phyloP scores from a whole-genome alignment of 345 rosid genomes.

The Camelina neglecta region DNA sequence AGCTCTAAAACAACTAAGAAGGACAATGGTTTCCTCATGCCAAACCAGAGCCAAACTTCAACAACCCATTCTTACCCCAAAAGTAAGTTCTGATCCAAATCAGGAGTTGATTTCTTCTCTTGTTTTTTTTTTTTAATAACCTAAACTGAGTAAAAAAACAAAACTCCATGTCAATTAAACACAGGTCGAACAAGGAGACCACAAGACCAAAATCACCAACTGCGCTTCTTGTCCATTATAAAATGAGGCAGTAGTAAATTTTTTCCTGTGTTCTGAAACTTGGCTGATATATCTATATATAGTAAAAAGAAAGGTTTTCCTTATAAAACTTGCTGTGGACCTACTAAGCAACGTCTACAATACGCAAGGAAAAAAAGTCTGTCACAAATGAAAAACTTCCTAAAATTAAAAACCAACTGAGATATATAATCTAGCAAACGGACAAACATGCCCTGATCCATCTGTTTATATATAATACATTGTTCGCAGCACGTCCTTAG shows the following conservation, averaged over 20 bases:
- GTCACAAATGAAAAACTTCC: conserved; percentile 18
- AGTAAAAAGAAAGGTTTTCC: neutral
- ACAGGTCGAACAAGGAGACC: conserved; percentile 62
- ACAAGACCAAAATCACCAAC: conserved; percentile 69
- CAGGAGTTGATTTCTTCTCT: neutral
- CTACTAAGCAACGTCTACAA: conserved; percentile 32
- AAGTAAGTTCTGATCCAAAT: conserved; percentile 4
- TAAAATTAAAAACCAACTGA: conserved; percentile 11
- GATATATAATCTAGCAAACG: conserved; percentile 34
- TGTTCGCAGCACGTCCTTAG: conserved; percentile 22
- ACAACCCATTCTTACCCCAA: conserved; percentile 73
- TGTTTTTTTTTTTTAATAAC: neutral
- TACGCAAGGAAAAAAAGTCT: neutral
- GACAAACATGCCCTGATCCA: conserved; percentile 36
- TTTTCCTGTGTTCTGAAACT: neutral
- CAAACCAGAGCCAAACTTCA: conserved; percentile 72
- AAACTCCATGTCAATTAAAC: neutral
- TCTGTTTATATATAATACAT: conserved; percentile 33
- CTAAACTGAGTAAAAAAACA: neutral
- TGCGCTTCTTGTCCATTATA: neutral
- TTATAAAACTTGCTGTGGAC: neutral
- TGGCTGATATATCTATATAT: neutral
- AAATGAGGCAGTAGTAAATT: neutral
- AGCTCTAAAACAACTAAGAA: conserved; percentile 79
- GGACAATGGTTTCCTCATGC: conserved; percentile 82